Evolutionary conservation across 768 basidiomycete genomes (phyloP).

Genomic region (Serpula lacrymans): DNA sequence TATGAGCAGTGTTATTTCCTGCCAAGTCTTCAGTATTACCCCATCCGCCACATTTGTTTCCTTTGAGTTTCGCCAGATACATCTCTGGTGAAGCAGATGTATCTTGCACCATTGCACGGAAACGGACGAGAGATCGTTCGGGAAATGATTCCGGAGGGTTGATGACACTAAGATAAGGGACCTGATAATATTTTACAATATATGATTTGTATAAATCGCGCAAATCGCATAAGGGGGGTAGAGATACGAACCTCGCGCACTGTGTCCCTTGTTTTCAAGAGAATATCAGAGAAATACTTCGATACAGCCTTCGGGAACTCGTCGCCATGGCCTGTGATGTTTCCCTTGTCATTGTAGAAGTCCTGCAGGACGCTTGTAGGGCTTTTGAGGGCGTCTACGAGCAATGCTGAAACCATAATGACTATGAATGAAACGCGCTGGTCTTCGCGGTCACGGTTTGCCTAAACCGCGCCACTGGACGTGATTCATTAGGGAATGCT

Average conservation of each 20-base stretch:
- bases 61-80: conserved; percentile 51
- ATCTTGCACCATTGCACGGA: conserved; percentile 80
- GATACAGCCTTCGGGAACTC: conserved; percentile 42
- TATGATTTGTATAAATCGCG: conserved; percentile 15
- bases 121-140: conserved; percentile 61
- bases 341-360: conserved; percentile 34
- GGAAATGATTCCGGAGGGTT: conserved; percentile 47
- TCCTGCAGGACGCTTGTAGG: conserved; percentile 47
- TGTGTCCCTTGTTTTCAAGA: conserved; percentile 34
- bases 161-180: conserved; percentile 49
- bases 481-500: background rate
- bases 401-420: conserved; percentile 51
- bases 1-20: conserved; percentile 20
- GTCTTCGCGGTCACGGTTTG: background rate
- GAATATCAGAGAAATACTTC: conserved; percentile 44
- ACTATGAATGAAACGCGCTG: conserved; percentile 7
- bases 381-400: conserved; percentile 46
- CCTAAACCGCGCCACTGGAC: background rate
- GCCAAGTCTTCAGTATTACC: conserved; percentile 43
- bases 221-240: conserved; percentile 8
- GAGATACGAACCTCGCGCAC: conserved; percentile 34
- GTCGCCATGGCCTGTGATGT: conserved; percentile 14
- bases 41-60: conserved; percentile 68
- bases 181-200: conserved; percentile 33
- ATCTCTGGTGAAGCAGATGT: conserved; percentile 71